phyloP scores from a whole-genome alignment of 441 rosid genomes.

The Adansonia rubrostipa region DNA sequence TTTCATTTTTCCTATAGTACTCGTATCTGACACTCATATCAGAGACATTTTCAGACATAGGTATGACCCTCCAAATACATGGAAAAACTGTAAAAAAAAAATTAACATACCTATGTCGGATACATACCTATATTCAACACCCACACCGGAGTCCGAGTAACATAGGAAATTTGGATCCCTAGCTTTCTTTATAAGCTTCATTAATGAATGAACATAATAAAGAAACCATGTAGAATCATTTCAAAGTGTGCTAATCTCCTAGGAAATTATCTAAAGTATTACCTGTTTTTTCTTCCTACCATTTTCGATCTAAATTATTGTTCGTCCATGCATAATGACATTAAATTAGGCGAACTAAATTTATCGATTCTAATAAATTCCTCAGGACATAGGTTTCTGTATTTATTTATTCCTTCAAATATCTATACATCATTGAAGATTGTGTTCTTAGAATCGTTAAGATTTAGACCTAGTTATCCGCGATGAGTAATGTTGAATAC shows the following conservation, averaged over 20 bases:
- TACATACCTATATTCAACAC: too few species aligned
- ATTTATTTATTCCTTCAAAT: constrained; percentile 1
- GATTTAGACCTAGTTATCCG: neutral
- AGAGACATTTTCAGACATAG: too few species aligned
- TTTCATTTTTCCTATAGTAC: too few species aligned
- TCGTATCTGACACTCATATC: too few species aligned
- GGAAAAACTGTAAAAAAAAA: too few species aligned
- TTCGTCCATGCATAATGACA: neutral
- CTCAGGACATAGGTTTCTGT: neutral
- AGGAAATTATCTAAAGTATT: neutral
- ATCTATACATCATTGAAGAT: neutral
- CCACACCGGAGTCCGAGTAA: too few species aligned
- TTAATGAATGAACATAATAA: neutral
- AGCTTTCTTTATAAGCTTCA: constrained; percentile 3
- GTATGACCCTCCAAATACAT: too few species aligned
- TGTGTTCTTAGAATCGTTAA: neutral
- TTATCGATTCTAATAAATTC: neutral
- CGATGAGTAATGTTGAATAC: neutral
- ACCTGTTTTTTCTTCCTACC: neutral
- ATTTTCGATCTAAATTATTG: neutral
- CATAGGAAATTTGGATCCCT: neutral
- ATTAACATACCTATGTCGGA: too few species aligned
- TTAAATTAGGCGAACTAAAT: neutral
- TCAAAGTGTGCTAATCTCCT: neutral
- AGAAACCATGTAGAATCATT: neutral